Evolutionary conservation across 768 basidiomycete species (phyloP), one percentile per base, ranked within the genome.

Genomic region (Rhizopogon vinicolor): DNA sequence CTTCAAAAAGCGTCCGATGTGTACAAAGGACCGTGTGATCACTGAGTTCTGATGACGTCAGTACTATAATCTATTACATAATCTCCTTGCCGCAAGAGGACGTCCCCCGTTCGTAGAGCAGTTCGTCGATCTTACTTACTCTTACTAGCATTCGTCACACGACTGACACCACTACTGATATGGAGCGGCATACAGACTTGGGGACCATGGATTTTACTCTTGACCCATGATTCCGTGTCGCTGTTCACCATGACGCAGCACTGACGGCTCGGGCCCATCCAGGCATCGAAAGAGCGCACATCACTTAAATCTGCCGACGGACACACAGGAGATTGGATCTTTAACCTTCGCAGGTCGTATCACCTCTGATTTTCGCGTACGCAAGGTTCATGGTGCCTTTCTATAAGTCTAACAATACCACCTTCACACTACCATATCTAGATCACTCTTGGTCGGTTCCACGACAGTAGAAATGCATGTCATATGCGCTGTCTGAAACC

Each of bases 301-400:
- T 98, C 93, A 74, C 97, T 91, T 79, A 96, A 96, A 64, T 93
- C 92, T 0, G 94, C 91, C 0, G 92, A 95, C 62, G 93, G 93
- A 0, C 93, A 95, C 63, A 85, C 25, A 25, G 3, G 25, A 25
- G 25, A 25, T 25, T 96, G 93, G 92, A 75, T 78, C 62, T 93
- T 95, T 72, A 92, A 86, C 63, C 72, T 95, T 8, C 78, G 91
- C 25, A 77, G 96, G 18, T 83, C 93, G 0, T 98, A 0, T 70
- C 97, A 5, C 73, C 83, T 1, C 59, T 86, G 25, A 76, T 88
- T 19, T 67, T 70, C 8, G 59, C 79, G 31, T 68, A 77, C 14
- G 69, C 76, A 12, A 90, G 93, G 91, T 93, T 44, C 43, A 10
- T 51, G 7, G 1, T n/a, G 31, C 31, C 7, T 41, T 25, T n/a